Base-by-base conservation (phyloP, 495 filamentous ascomycete species). In the Neurospora sp. region DNA sequence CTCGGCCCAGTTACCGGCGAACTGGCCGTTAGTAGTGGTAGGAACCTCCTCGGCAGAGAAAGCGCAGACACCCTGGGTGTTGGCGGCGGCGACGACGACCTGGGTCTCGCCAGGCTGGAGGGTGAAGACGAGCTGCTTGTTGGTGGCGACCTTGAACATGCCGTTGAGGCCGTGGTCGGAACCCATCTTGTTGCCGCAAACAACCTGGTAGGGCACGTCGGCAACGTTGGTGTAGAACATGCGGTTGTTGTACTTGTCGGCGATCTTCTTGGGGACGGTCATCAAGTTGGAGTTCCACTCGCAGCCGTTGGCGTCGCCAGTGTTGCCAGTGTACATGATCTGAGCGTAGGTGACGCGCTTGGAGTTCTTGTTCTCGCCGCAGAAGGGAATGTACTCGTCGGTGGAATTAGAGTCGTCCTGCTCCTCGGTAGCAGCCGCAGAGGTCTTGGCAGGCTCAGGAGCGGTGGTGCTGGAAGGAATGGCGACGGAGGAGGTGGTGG, bases 101-200 rank as follows among this genome's bases (percentile, higher is more conserved):
- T 84, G 78, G 73, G 75, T 74, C 80, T 77, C 78, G 73, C 80
- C 80, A 69, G 80, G 78, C 66, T 69, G 39, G 27, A 84, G 75
- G 70, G 16, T 77, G 79, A 84, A 83, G 38, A 60, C 70, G 66
- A 82, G 73, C 27, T 75, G 77, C 18, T 76, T 37, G 74, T 79
- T 74, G 66, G 72, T 62, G 18, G 7, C 35, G 6, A 76, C 71
- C 37, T 78, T 74, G 78, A 80, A 84, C 76, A 78, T 77, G 75
- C 81, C 81, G 38, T 78, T 81, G 72, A 81, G 73, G 5, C 42
- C 69, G 31, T 75, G 72, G 23, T 79, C 74, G 35, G 77, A 71
- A 70, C 82, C 82, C 60, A 84, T 82, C 80, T 84, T 84, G 79
- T 83, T 81, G 73, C 31, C 75, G 80, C 81, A 83, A 27, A 73